phyloP scores from a whole-genome alignment of 1,139 yeast genomes.

The Saccharomyces hybrid region DNA sequence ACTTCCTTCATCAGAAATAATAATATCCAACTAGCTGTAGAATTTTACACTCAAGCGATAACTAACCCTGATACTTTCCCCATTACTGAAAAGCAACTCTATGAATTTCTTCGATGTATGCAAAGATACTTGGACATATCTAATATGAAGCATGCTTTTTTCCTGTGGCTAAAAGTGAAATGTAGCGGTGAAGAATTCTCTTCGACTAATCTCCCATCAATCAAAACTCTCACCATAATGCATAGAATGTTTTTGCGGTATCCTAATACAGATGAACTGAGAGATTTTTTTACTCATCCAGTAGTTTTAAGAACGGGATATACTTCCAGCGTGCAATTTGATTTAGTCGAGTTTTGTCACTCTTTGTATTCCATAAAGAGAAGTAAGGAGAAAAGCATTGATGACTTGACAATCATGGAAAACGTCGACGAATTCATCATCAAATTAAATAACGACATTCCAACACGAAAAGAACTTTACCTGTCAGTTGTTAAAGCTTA shows the following conservation, averaged over 20 bases:
- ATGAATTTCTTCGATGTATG: slow-evolving; percentile 14
- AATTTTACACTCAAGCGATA: slow-evolving; percentile 25
- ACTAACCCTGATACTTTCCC: slow-evolving; percentile 26
- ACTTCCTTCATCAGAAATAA: slow-evolving; percentile 23
- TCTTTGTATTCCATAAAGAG: neutral
- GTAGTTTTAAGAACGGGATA: slow-evolving; percentile 14
- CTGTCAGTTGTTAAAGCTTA: slow-evolving; percentile 12
- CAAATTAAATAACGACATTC: neutral
- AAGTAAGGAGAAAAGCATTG: slow-evolving; percentile 10
- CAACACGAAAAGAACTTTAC: slow-evolving; percentile 10
- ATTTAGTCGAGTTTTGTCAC: slow-evolving; percentile 12
- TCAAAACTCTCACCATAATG: slow-evolving; percentile 11
- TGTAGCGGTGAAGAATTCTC: slow-evolving; percentile 2
- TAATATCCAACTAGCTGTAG: slow-evolving; percentile 26
- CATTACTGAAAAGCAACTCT: slow-evolving; percentile 14
- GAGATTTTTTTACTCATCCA: slow-evolving; percentile 11
- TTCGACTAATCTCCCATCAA: slow-evolving; percentile 7
- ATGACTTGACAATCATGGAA: slow-evolving; percentile 12
- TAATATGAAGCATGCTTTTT: slow-evolving; percentile 17
- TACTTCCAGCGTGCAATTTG: slow-evolving; percentile 10
- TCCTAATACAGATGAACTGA: slow-evolving; percentile 9
- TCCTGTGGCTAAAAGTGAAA: slow-evolving; percentile 20
- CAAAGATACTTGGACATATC: slow-evolving; percentile 15
- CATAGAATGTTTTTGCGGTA: slow-evolving; percentile 13
- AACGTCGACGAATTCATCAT: slow-evolving; percentile 8